A percentile compares a stretch with the other conserved stretches of the same genome.
These are phyloP conservation scores for Carpinus viminea DNA, from an alignment of 306 rosid genomes.

Conservation along the genomic window DNA sequence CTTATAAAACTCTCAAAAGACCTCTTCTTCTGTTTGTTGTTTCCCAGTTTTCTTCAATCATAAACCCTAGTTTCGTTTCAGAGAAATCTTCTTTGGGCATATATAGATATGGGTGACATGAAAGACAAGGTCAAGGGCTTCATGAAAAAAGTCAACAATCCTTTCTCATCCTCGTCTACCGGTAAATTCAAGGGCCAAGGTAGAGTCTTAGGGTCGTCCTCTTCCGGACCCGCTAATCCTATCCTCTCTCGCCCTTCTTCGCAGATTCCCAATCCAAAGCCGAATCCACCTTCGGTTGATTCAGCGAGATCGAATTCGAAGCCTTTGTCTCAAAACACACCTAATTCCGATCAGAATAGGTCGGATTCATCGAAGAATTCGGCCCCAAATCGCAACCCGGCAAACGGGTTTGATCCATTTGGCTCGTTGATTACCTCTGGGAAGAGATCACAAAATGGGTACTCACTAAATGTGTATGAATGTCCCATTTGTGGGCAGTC, in stretches of 20 bases:
- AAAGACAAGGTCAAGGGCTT: conserved; percentile 89
- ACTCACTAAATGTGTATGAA: conserved; percentile 54
- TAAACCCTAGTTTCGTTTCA: background rate
- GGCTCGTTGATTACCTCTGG: conserved; percentile 76
- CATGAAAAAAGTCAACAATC: conserved; percentile 75
- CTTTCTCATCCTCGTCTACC: conserved; percentile 66
- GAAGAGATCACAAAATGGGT: conserved; percentile 69
- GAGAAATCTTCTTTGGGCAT: background rate
- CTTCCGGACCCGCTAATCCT: conserved; percentile 46
- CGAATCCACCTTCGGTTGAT: conserved; percentile 25
- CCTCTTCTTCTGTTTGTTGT: background rate
- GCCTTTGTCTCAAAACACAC: conserved; percentile 37
- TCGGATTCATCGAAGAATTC: conserved; percentile 23
- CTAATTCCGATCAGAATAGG: conserved; percentile 12
- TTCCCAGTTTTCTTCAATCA: background rate
- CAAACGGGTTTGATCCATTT: conserved; percentile 74
- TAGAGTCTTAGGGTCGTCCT: conserved; percentile 79
- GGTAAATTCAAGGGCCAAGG: conserved; percentile 94
- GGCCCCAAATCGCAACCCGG: conserved; percentile 36
- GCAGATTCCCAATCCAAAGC: conserved; percentile 39
- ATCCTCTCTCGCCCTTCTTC: conserved; percentile 26
- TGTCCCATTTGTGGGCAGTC: conserved; percentile 77
- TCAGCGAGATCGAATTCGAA: conserved; percentile 24
- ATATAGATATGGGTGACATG: conserved; percentile 61
- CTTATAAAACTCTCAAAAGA: background rate